Base-by-base conservation (phyloP, 2,329 filamentous ascomycete genomes). In the Colletotrichum cuscutae region DNA sequence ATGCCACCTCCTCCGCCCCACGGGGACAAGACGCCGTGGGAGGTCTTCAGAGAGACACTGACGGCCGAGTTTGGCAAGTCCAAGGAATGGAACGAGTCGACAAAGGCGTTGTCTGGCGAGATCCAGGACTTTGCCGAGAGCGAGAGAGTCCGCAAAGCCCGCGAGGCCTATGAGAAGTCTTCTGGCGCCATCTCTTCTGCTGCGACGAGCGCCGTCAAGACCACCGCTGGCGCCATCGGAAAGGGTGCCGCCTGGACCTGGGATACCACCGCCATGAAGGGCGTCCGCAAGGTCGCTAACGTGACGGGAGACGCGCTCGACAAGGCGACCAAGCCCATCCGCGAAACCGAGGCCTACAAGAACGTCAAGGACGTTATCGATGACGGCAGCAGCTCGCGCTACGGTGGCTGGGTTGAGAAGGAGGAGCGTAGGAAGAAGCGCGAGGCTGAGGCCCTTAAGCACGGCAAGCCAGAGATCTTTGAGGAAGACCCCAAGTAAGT, bases 11-110 rank as follows among this genome's bases (percentile, higher is more conserved):
- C 95, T 15, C 96, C 97, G n/a, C 96, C 95, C 24, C 97, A 99
- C 80, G 97, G 97, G 74, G 95, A 98, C 86, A 99, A 99, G 88
- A 97, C 96, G 3, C 97, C 97, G 66, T 98, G 97, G 95, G 95
- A 98, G 82, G 97, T 99, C 37, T 99, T 99, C 86, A 94, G 94
- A 80, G 97, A 99, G 81, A 99, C 97, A n/a, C 90, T 99, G 84
- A 91, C 94, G 82, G 89, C 88, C 70, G 97, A 99, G 84, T 97
- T 99, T 85, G 95, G 98, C 83, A 94, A 95, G 65, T 98, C 95
- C 19, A 98, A 98, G 81, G 97, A 99, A 82, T 99, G 97, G 97
- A 98, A 99, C 80, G 97, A 99, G 81, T 97, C 95, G 56, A 99
- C 96, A 54, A 98, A 99, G 86, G 94, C 97, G 76, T 89, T 99